Evolutionary conservation across 257 asterid species (phyloP), one percentile per base, ranked within the genome.

Genomic region (Mitragyna speciosa): DNA sequence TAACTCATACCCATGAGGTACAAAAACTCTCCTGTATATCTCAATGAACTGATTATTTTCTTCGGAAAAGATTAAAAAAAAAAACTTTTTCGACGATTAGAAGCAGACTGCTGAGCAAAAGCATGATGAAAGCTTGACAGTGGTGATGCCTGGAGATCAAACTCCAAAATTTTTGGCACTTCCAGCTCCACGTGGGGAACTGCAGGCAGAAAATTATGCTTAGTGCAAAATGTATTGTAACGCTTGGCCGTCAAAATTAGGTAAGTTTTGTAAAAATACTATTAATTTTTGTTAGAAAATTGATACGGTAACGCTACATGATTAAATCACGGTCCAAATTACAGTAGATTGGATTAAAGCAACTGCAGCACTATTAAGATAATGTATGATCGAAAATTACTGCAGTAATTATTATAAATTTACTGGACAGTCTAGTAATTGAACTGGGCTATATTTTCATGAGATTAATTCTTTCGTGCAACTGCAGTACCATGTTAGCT

Each of bases 91-190:
- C 39, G 39, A 36, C 39, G 39, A 36, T 31, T 70, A 43, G 61
- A 56, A 74, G 24, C 59, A 79, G 78, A 39, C 11, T 30, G 47
- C 36, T 76, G 65, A 81, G 78, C 47, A 24, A 19, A 71, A 45
- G 28, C 19, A 22, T 43, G 76, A 49, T 24, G 58, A 78, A 76
- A 78, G 79, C 72, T 65, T 82, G 39, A 67, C 68, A 66, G 78
- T 82, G n/a, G 45, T 82, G 79, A 82, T 82, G 85, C 76, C 85
- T 0, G 85, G 85, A 47, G 85, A 82, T 77, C 47, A 77, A 63
- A 36, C 76, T 30, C 85, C 85, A 39, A 82, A 24, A 31, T 78
- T 41, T 66, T 47, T 82, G 72, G 85, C 85, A 26, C 31, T 78
- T 61, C 82, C 79, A 39, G 56, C 82, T 73, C 85, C 82, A 0